phyloP scores from a whole-genome alignment of 108 stramenopile species.

The Nitzschia inconspicua region DNA sequence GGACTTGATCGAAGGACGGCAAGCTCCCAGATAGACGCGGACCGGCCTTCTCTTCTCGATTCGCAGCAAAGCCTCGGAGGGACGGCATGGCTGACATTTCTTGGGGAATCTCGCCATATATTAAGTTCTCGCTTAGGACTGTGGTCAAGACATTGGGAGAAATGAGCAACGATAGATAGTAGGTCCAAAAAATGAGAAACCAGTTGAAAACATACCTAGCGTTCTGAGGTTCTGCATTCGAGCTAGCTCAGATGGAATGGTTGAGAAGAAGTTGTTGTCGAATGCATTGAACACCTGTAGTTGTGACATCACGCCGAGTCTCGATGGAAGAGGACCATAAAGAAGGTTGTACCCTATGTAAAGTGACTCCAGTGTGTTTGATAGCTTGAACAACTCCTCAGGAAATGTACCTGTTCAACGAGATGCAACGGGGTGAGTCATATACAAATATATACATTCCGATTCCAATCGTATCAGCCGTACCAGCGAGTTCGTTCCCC shows the following conservation, averaged over 20 bases:
- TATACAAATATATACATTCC: conserved; percentile 38
- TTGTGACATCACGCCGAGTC: conserved; percentile 48
- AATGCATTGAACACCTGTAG: conserved; percentile 51
- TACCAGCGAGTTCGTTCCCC: conserved; percentile 26
- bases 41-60: conserved; percentile 14
- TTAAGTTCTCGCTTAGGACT: conserved; percentile 48
- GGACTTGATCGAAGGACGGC: conserved; percentile 15
- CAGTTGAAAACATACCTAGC: conserved; percentile 39
- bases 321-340: conserved; percentile 47
- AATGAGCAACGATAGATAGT: conserved; percentile 10
- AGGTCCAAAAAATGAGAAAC: not conserved
- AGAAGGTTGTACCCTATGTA: conserved; percentile 61
- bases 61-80: conserved; percentile 45
- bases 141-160: conserved; percentile 21
- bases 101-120: conserved; percentile 51
- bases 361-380: conserved; percentile 38
- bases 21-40: conserved; percentile 25
- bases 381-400: conserved; percentile 14
- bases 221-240: conserved; percentile 23
- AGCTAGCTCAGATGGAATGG: conserved; percentile 45
- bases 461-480: conserved; percentile 37
- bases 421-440: conserved; percentile 41
- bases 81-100: conserved; percentile 51
- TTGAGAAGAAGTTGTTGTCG: conserved; percentile 26
- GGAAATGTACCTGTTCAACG: conserved; percentile 27